Base-by-base conservation (phyloP, 495 filamentous ascomycete species). In the Eremomyces bilateralis region DNA sequence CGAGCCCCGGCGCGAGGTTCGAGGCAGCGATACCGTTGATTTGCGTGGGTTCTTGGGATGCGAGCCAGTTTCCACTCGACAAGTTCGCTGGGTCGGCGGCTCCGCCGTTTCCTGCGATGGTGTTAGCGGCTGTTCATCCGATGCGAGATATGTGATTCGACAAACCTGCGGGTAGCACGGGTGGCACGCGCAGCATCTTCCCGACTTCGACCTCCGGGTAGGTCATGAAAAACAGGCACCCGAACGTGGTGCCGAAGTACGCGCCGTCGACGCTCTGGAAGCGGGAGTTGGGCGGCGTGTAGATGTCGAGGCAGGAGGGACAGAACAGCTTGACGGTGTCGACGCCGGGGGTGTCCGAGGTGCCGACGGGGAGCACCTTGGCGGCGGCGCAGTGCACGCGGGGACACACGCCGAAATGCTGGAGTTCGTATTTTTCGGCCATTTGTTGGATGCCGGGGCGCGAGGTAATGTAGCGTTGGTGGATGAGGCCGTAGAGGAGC, bases 321-420 rank as follows among this genome's bases (percentile, higher is more conserved):
- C 88, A 97, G 62, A 94, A 97, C 3, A 97, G 69, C 54, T 97
- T 97, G 41, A 97, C 88, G 1, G 90, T 97, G 51, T 97, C 88
- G 49, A 84, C 78, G 36, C 90, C 85, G 4, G 90, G 90, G 18
- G 77, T 88, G 53, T 97, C 88, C 40, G 74, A 88, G 39, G 79
- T 68, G 20, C 88, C 88, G 8, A 94, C 90, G 10, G 88, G 88
- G 11, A 97, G 70, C 17, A 91, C 83, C 43, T 80, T 73, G 46
- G 79, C 76, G 33, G 73, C 73, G 42, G 76, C 74, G 62, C 88
- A 97, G 55, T 78, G 69, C 29, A 83, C 85, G 18, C 88, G 70
- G 3, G 85, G 88, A 50, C 88, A 97, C 34, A 73, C 69, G 21
- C 88, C 88, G 42, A 97, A 97, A 57, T 97, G 85, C 41, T 80